Conservation (phyloP, 805 yeast genomes). For the Peterozyma toletana region DNA sequence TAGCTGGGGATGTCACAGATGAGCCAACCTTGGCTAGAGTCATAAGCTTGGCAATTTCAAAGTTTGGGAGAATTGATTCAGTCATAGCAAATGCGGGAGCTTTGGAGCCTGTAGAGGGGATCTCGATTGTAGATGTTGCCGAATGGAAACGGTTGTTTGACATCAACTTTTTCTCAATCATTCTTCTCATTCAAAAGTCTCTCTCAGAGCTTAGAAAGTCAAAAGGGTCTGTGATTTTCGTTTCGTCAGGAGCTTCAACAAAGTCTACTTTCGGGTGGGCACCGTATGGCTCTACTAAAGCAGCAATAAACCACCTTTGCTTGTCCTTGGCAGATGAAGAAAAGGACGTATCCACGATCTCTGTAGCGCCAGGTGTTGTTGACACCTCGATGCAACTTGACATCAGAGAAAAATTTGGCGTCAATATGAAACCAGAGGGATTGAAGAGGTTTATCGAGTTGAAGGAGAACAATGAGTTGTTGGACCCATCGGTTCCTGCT, state of each 20-base stretch:
- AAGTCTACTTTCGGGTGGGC: constrained; percentile 72
- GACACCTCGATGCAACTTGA: constrained; percentile 83
- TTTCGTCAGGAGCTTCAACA: constrained; percentile 83
- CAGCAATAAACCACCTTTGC: constrained; percentile 79
- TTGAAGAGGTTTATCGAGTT: constrained; percentile 59
- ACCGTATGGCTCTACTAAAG: constrained; percentile 88
- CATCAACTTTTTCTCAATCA: constrained; percentile 71
- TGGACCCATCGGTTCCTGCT: constrained; percentile 71
- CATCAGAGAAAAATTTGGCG: constrained; percentile 59
- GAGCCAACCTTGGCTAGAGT: constrained; percentile 26
- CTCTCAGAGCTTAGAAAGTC: constrained; percentile 49
- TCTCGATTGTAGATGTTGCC: constrained; percentile 43
- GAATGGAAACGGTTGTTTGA: constrained; percentile 65
- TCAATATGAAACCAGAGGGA: constrained; percentile 53
- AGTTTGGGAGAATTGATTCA: constrained; percentile 55
- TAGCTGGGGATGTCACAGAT: constrained; percentile 57
- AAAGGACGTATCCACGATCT: constrained; percentile 44
- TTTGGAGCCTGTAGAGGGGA: constrained; percentile 63
- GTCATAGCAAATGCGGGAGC: constrained; percentile 78
- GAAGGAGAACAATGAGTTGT: constrained; percentile 46
- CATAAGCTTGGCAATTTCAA: constrained; percentile 34
- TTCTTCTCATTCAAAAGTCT: constrained; percentile 45
- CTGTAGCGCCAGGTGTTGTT: constrained; percentile 94
- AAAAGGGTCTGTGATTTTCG: constrained; percentile 65
- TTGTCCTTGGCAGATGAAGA: constrained; percentile 65